phyloP scores from a whole-genome alignment of 139 green algal species.

The Astrephomene gubernaculifera region DNA sequence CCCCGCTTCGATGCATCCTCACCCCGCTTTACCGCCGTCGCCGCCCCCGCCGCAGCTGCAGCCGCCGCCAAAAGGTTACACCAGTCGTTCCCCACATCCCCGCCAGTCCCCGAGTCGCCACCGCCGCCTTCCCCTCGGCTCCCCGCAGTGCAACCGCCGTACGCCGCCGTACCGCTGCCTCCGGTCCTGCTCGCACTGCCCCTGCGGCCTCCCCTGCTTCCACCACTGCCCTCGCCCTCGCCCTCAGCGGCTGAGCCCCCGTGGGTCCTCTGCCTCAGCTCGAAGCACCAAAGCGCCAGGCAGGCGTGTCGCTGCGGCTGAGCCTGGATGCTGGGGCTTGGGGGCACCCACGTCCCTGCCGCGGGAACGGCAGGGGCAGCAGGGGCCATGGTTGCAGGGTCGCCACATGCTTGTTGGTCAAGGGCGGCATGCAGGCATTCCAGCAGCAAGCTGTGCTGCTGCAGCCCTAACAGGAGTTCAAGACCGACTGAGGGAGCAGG shows the following conservation, averaged over 20 bases:
- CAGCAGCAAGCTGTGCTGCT: background rate
- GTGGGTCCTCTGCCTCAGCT: background rate
- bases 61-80: background rate
- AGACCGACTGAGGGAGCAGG: background rate
- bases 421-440: slow-evolving; percentile 16
- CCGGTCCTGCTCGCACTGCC: background rate
- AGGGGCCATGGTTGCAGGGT: too few relatives aligned
- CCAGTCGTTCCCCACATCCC: background rate
- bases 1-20: background rate
- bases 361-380: too few relatives aligned
- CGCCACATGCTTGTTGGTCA: too few relatives aligned
- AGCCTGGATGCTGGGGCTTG: too few relatives aligned
- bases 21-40: background rate
- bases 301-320: too few relatives aligned
- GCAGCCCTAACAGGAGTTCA: background rate
- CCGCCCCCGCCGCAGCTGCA: background rate
- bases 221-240: background rate
- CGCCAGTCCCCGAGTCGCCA: too few relatives aligned
- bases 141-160: background rate
- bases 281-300: slow-evolving; percentile 10
- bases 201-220: background rate
- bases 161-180: background rate
- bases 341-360: too few relatives aligned
- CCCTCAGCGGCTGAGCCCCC: too few relatives aligned
- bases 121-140: background rate